These are phyloP conservation scores for Crithidia acanthocephali DNA, from an alignment of 208 protist species.

Conservation along the genomic window DNA sequence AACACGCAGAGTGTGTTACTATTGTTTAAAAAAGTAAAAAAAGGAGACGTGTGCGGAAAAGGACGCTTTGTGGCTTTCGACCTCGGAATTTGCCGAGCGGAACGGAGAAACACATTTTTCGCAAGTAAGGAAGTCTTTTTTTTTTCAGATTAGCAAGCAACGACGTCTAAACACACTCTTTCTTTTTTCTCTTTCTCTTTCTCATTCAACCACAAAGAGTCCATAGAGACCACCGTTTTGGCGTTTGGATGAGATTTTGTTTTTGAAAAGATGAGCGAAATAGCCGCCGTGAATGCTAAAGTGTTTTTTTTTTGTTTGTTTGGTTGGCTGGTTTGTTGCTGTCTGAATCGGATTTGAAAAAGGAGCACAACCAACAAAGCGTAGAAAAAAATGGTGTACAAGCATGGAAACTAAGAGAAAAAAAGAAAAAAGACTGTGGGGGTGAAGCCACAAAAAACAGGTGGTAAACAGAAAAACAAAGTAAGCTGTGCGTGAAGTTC, in stretches of 20 bases:
- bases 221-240: too few relatives aligned
- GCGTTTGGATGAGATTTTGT: too few relatives aligned
- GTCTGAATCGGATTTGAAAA: neutral
- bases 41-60: neutral
- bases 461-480: neutral
- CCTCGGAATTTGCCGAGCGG: constrained; percentile 14
- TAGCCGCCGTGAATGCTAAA: too few relatives aligned
- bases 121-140: too few relatives aligned
- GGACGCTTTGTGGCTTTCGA: neutral
- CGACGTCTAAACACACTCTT: too few relatives aligned
- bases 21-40: neutral
- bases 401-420: constrained; percentile 1
- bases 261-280: too few relatives aligned
- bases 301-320: too few relatives aligned
- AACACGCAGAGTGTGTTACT: neutral
- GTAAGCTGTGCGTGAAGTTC: neutral
- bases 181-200: too few relatives aligned
- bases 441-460: neutral
- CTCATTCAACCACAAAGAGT: too few relatives aligned
- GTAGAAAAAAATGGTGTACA: constrained; percentile 9
- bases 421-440: neutral
- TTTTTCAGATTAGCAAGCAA: too few relatives aligned
- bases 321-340: too few relatives aligned
- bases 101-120: neutral
- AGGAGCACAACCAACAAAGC: neutral